A percentile compares a stretch with the other conserved stretches of the same genome.
phyloP scores from a whole-genome alignment of 345 rosid species.

The Anastatica hierochuntica region DNA sequence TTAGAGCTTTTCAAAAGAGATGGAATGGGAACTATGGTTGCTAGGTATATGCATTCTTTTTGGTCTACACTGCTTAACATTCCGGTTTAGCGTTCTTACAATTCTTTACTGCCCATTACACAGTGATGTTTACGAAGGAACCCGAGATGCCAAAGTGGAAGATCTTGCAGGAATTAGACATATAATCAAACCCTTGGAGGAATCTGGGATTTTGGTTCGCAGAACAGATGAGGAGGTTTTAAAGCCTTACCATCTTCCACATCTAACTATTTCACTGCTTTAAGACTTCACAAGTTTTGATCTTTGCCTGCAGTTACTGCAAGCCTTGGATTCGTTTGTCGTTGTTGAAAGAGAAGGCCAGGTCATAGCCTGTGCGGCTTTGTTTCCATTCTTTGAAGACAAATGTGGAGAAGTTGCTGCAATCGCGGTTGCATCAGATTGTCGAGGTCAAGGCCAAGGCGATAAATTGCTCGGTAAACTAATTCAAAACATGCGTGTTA shows the following conservation, averaged over 20 bases:
- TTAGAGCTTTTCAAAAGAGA: constrained; percentile 92
- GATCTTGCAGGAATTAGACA: constrained; percentile 72
- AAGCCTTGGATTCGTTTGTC: constrained; percentile 44
- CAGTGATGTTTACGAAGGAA: constrained; percentile 88
- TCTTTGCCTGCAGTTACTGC: constrained; percentile 58
- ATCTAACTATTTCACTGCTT: not conserved
- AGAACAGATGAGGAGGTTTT: constrained; percentile 77
- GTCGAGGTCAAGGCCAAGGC: constrained; percentile 95
- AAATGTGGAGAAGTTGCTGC: constrained; percentile 91
- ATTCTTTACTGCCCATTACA: not conserved
- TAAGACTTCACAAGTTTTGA: constrained; percentile 23
- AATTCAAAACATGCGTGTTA: not conserved
- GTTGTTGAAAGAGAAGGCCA: constrained; percentile 94
- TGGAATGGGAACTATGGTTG: constrained; percentile 98
- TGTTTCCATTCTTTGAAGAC: constrained; percentile 70
- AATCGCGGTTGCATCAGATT: constrained; percentile 78
- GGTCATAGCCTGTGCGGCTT: constrained; percentile 77
- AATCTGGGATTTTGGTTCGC: constrained; percentile 53
- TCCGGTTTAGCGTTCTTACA: not conserved
- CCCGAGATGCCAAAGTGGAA: constrained; percentile 58
- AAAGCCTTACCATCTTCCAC: not conserved
- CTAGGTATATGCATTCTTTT: constrained; percentile 42
- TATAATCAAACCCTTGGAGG: constrained; percentile 60
- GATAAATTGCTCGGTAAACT: constrained; percentile 75
- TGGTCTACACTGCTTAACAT: not conserved